Base-by-base conservation (phyloP, 1,284 basidiomycete genomes). In the Chalciporus sp. region DNA sequence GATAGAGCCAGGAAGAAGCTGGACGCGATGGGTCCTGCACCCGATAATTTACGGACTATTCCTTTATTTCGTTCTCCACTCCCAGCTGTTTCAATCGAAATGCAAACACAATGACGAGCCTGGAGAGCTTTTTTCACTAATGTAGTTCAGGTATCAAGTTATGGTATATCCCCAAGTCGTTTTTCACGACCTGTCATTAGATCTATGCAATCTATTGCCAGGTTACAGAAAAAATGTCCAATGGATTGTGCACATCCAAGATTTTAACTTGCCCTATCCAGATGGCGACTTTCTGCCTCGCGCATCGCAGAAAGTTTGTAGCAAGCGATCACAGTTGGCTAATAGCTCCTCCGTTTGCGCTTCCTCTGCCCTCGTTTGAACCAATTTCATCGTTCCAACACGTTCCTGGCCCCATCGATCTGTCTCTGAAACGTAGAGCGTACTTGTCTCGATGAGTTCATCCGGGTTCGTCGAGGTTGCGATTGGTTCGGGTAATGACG, bases 1-100 rank as follows among this genome's bases (percentile, higher is more conserved):
- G 86, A 88, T 64, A 79, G 79, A 47, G 85, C 75, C 28, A 78
- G 81, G 53, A 86, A 81, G 70, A 83, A 78, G 60, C 60, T 88
- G 49, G 82, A 86, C 41, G 80, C 80, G 1, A 76, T 81, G 58
- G 84, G 83, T 2, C 80, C 83, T 56, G 65, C 76, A 1, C 81
- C 85, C 12, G 75, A 81, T 27, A 80, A 81, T 64, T 57, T 89
- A 46, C 80, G 88, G 39, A 88, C 80, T 2, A 89, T 90, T 59
- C 86, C 87, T 17, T 81, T 80, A 55, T 89, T 82, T 65, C 77
- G 78, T 55, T 62, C 68, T 49, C 59, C 72, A 40, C 73, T 74
- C 23, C 60, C 63, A 35, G 39, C 58, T 10, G 43, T 74, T 49
- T 54, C 63, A 2, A 40, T 73, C 16, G 73, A 74, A 47, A 28